A percentile compares a stretch with the other conserved stretches of the same genome.
These are phyloP conservation scores for Dactylellina cionopaga DNA, from an alignment of 2,329 filamentous ascomycete species.

Conservation along the genomic window DNA sequence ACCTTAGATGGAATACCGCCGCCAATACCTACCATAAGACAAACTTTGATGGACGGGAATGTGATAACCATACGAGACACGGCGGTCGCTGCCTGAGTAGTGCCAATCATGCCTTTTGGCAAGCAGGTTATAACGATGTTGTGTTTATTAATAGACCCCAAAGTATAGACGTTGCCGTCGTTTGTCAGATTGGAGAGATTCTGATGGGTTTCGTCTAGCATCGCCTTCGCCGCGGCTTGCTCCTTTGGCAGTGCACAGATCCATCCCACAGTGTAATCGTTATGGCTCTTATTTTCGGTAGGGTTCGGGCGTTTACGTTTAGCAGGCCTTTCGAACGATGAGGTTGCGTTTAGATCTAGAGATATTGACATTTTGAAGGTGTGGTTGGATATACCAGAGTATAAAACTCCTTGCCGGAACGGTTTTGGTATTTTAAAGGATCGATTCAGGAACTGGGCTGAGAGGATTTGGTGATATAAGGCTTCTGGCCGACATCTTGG, in stretches of 20 bases:
- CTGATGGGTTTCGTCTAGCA: constrained; percentile 10
- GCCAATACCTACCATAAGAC: constrained; percentile 24
- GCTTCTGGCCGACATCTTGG: no score
- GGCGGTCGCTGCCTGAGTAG: background rate
- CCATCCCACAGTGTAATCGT: constrained; percentile 16
- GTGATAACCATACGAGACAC: constrained; percentile 2
- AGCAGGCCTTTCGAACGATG: no score
- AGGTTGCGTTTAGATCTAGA: no score
- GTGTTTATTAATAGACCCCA: constrained; percentile 8
- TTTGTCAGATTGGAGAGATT: background rate
- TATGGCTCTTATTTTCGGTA: no score
- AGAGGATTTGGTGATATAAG: no score
- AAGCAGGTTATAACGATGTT: constrained; percentile 18
- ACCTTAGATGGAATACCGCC: constrained; percentile 12
- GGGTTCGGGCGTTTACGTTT: no score
- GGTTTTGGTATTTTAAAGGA: no score
- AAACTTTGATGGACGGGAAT: constrained; percentile 8
- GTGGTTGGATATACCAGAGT: no score
- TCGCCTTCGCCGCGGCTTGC: background rate
- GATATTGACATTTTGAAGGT: no score
- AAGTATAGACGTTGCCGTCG: constrained; percentile 5
- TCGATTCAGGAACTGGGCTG: no score
- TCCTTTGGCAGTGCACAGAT: constrained; percentile 14
- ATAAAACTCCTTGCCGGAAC: no score
- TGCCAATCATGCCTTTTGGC: background rate